Evolutionary conservation across 768 basidiomycete species (phyloP), one percentile per base, ranked within the genome.

Genomic region (Rhodotorula toruloides): DNA sequence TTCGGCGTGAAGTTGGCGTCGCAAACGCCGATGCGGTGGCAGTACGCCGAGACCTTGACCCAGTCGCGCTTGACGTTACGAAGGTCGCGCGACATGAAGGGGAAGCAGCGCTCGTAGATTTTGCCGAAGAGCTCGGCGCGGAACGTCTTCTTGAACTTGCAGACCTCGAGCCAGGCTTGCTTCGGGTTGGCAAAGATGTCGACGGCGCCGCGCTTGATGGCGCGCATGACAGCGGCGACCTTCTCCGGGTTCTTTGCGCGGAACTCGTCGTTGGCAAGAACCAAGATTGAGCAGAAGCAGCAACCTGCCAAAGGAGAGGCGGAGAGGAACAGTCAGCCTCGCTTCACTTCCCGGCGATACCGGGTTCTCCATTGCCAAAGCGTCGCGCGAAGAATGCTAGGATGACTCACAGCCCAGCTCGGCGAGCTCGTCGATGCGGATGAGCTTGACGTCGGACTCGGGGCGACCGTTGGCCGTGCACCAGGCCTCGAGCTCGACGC

Each of bases 361-460:
- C n/a, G n/a, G n/a, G n/a, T n/a, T n/a, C n/a, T n/a, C n/a, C n/a
- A n/a, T n/a, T 43, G 50, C 14, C 17, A 27, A 5, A 22, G n/a
- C 40, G 57, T 52, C 55, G 64, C 32, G 65, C n/a, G 46, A 27
- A 27, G 21, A 21, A 8, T 25, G 43, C 43, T 16, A 10, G 43
- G 19, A 8, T 16, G 43, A 44, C 43, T 8, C n/a, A 47, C 73
- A 73, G 22, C 73, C 73, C 12, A 74, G 66, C 54, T 64, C 66
- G 32, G 71, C 71, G 27, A 72, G 58, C 49, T 71, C 63, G 53
- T 74, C 73, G 59, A 74, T 74, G 37, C 73, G 57, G 43, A 68
- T 54, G 64, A 72, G 71, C 43, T 70, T 61, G 67, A 72, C 71
- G 65, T 74, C 73, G 32, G 58, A 48, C 46, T 48, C 34, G 27